Evolutionary conservation across 2,329 filamentous ascomycete genomes (phyloP).

Genomic region (Pleurostoma richardsiae): DNA sequence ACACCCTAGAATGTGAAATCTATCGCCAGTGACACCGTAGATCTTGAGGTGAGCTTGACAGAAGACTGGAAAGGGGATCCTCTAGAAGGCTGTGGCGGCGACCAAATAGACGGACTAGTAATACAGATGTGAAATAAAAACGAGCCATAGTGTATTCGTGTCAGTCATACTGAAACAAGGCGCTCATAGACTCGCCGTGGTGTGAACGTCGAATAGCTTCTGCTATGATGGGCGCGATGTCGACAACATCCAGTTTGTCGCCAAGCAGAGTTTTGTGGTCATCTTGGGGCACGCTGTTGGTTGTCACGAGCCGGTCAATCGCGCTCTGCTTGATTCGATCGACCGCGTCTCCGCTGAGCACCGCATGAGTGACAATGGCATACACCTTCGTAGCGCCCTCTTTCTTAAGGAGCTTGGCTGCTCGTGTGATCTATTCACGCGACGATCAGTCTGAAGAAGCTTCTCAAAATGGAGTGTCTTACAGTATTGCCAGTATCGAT

Average conservation of each 20-base stretch:
- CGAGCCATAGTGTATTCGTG: too few relatives aligned
- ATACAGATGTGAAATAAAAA: too few relatives aligned
- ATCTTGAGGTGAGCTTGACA: too few relatives aligned
- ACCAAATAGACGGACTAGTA: too few relatives aligned
- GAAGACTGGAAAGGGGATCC: too few relatives aligned
- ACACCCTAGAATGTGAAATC: too few relatives aligned
- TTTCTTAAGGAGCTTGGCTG: conserved; percentile 64
- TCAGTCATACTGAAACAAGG: too few relatives aligned
- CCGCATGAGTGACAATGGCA: conserved; percentile 71
- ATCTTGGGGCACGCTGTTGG: conserved; percentile 72
- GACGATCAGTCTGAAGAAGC: too few relatives aligned
- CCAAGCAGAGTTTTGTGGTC: conserved; percentile 35
- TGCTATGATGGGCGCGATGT: neutral
- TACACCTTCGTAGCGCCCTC: conserved; percentile 61
- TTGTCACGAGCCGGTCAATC: conserved; percentile 67
- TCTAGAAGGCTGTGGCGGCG: too few relatives aligned
- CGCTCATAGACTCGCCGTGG: neutral
- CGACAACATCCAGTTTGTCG: neutral
- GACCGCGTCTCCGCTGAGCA: conserved; percentile 68
- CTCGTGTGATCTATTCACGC: conserved; percentile 43
- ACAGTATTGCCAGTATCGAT: conserved; percentile 73
- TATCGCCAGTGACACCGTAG: too few relatives aligned
- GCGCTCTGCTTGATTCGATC: conserved; percentile 66
- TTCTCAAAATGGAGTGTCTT: too few relatives aligned
- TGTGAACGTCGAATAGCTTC: neutral